Evolutionary conservation across 106 monocot species (phyloP).

Genomic region (Alisma plantagoaquatica): DNA sequence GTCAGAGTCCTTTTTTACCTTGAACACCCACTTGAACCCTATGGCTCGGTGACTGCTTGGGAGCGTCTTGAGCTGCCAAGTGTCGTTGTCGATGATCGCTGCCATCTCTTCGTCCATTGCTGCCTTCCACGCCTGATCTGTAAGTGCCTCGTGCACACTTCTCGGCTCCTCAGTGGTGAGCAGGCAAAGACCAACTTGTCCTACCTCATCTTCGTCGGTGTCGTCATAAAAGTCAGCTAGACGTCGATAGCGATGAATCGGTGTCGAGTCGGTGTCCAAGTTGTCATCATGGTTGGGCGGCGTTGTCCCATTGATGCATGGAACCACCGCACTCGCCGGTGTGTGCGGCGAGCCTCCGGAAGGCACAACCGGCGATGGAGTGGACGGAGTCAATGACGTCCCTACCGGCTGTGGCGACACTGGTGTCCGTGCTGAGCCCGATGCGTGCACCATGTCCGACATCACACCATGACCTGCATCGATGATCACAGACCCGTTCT

Average conservation of each 20-base stretch:
- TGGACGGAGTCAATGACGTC: no score
- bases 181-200: not conserved
- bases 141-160: not conserved
- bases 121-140: no score
- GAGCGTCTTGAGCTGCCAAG: no score
- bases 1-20: not conserved
- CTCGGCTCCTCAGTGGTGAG: not conserved
- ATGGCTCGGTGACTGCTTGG: not conserved
- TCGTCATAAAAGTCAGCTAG: not conserved
- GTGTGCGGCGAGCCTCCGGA: no score
- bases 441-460: no score
- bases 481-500: no score
- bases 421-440: not conserved
- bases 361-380: no score
- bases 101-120: no score
- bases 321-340: not conserved
- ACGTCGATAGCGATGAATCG: not conserved
- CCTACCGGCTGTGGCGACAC: not conserved
- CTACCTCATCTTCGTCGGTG: not conserved
- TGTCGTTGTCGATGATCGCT: no score
- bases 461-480: no score
- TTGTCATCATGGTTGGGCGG: not conserved
- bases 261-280: not conserved
- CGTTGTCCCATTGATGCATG: not conserved
- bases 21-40: conserved; percentile 1